phyloP scores from a whole-genome alignment of 768 basidiomycete species.

The Glaciozyma antarctica region DNA sequence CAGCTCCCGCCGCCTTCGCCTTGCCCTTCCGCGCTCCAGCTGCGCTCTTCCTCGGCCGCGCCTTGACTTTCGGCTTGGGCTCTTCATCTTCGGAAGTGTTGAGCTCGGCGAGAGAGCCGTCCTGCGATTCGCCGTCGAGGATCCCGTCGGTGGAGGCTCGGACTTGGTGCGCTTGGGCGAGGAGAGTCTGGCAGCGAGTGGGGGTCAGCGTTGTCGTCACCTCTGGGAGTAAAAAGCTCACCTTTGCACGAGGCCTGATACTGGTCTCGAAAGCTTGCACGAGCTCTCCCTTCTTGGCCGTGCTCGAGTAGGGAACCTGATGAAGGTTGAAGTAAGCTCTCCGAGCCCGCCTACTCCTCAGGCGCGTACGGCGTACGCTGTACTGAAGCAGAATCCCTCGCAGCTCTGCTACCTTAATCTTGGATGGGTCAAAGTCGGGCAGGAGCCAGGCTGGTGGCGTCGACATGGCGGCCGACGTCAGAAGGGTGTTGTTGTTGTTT shows the following conservation, averaged over 20 bases:
- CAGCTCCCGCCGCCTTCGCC: background rate
- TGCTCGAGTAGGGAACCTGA: conserved; percentile 18
- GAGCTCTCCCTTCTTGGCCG: conserved; percentile 23
- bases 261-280: conserved; percentile 7
- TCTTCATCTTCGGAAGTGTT: conserved; percentile 4
- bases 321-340: background rate
- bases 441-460: conserved; percentile 10
- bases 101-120: conserved; percentile 17
- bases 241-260: conserved; percentile 11
- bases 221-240: background rate
- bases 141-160: conserved; percentile 18
- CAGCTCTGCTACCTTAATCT: conserved; percentile 19
- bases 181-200: conserved; percentile 8
- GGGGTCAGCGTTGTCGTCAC: background rate
- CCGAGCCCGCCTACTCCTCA: background rate
- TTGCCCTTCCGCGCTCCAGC: background rate
- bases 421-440: conserved; percentile 10
- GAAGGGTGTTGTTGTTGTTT: background rate
- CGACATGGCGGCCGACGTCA: background rate
- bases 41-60: background rate
- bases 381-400: conserved; percentile 17
- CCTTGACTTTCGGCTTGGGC: conserved; percentile 1
- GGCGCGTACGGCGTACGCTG: conserved; percentile 4
- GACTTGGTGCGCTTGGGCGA: conserved; percentile 2
- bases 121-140: conserved; percentile 21